A percentile compares a stretch with the other conserved stretches of the same genome.
Evolutionary conservation across 768 basidiomycete species (phyloP).

Genomic region (Trametes maxima): DNA sequence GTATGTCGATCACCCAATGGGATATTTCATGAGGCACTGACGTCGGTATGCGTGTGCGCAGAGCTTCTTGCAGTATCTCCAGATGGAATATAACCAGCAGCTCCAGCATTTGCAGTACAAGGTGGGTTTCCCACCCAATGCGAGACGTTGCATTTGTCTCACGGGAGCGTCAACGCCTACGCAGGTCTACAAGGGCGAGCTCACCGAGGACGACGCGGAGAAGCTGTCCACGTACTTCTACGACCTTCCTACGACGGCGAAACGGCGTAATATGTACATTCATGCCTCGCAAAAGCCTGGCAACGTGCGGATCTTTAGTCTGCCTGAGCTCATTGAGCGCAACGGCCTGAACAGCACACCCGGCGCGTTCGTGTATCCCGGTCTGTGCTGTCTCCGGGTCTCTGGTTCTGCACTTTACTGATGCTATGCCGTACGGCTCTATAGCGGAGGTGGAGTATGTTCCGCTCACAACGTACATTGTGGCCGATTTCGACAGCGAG

Average conservation of each 20-base stretch:
- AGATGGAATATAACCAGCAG: slow-evolving; percentile 58
- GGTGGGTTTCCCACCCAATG: slow-evolving; percentile 41
- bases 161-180: not conserved
- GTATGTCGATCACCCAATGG: slow-evolving; percentile 44
- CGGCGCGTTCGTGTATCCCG: slow-evolving; percentile 62
- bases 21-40: not conserved
- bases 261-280: slow-evolving; percentile 77
- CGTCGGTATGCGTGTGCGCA: slow-evolving; percentile 31
- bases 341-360: slow-evolving; percentile 46
- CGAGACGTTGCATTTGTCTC: not conserved
- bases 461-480: slow-evolving; percentile 59
- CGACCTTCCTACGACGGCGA: slow-evolving; percentile 73
- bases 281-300: slow-evolving; percentile 52
- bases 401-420: not conserved
- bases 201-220: slow-evolving; percentile 54
- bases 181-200: slow-evolving; percentile 56
- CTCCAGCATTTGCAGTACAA: slow-evolving; percentile 73
- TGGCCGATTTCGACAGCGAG: slow-evolving; percentile 76
- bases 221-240: slow-evolving; percentile 82
- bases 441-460: slow-evolving; percentile 27
- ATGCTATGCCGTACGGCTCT: not conserved
- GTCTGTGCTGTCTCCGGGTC: slow-evolving; percentile 36
- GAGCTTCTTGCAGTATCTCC: slow-evolving; percentile 68
- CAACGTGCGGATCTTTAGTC: slow-evolving; percentile 53
- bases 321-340: slow-evolving; percentile 54